These are phyloP conservation scores for Glutinoglossum americanum DNA, from an alignment of 495 filamentous ascomycete genomes.

Conservation along the genomic window DNA sequence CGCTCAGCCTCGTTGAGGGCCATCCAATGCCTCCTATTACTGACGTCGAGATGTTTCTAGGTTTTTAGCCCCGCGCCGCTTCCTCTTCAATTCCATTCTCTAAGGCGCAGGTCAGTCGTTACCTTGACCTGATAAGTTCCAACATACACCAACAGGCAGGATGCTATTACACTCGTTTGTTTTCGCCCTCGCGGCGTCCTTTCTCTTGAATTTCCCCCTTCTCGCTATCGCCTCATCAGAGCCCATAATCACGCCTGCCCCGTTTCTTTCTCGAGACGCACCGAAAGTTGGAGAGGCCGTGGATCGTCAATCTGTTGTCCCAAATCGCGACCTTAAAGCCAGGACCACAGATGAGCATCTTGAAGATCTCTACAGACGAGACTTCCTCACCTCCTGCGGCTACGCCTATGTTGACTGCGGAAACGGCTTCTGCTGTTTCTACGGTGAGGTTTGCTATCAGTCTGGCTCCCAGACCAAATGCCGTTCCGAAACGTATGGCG, in stretches of 20 bases:
- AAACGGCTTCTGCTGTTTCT: not conserved
- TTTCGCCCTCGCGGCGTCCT: not conserved
- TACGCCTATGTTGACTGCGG: not conserved
- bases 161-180: not conserved
- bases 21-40: too few species aligned
- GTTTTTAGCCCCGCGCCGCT: not conserved
- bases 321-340: not conserved
- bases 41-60: too few species aligned
- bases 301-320: not conserved
- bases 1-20: not conserved
- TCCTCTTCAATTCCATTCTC: not conserved
- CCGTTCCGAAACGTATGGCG: not conserved
- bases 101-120: not conserved
- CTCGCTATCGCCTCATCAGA: not conserved
- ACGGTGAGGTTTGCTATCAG: not conserved
- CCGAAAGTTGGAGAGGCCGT: not conserved
- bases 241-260: not conserved
- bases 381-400: not conserved
- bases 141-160: not conserved
- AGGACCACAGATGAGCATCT: not conserved
- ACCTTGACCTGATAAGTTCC: not conserved
- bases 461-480: not conserved
- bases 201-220: not conserved
- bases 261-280: not conserved
- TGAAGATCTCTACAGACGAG: not conserved